Evolutionary conservation across 768 basidiomycete species (phyloP).

Genomic region (Favolaschia claudopus): DNA sequence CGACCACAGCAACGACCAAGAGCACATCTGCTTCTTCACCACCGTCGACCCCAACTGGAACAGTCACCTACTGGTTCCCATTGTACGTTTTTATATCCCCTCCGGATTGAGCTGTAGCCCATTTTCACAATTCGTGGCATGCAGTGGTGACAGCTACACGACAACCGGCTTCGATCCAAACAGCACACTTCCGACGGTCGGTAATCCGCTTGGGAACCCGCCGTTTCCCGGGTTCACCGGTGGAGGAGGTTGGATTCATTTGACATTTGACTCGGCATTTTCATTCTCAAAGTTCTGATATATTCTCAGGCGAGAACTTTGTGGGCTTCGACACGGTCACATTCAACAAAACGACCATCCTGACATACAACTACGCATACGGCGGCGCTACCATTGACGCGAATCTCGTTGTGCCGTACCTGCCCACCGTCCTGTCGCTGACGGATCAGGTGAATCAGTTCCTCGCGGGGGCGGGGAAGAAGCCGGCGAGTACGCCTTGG

Average conservation of each 20-base stretch:
- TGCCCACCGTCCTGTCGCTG: slow-evolving; percentile 58
- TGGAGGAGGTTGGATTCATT: slow-evolving; percentile 36
- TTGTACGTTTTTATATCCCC: slow-evolving; percentile 19
- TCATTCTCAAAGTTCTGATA: too few relatives aligned
- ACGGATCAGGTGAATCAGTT: slow-evolving; percentile 71
- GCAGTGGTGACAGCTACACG: slow-evolving; percentile 48
- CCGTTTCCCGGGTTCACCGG: slow-evolving; percentile 46
- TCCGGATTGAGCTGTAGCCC: too few relatives aligned
- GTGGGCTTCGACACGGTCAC: slow-evolving; percentile 60
- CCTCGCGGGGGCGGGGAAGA: slow-evolving; percentile 51
- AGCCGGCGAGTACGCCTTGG: slow-evolving; percentile 64
- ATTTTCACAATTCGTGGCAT: too few relatives aligned
- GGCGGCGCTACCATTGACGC: slow-evolving; percentile 73
- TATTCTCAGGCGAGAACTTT: slow-evolving; percentile 66
- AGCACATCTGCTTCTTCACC: slow-evolving; percentile 43
- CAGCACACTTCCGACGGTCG: slow-evolving; percentile 34
- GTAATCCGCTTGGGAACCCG: slow-evolving; percentile 47
- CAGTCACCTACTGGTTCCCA: slow-evolving; percentile 21
- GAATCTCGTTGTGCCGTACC: slow-evolving; percentile 60
- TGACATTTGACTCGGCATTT: slow-evolving; percentile 60
- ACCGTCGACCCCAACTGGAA: slow-evolving; percentile 47
- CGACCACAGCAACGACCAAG: slow-evolving; percentile 24
- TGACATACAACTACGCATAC: slow-evolving; percentile 73
- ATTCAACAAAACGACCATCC: slow-evolving; percentile 60
- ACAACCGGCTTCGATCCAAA: slow-evolving; percentile 40